These are phyloP conservation scores for Trametes punicea DNA, from an alignment of 768 basidiomycete genomes.

Conservation along the genomic window DNA sequence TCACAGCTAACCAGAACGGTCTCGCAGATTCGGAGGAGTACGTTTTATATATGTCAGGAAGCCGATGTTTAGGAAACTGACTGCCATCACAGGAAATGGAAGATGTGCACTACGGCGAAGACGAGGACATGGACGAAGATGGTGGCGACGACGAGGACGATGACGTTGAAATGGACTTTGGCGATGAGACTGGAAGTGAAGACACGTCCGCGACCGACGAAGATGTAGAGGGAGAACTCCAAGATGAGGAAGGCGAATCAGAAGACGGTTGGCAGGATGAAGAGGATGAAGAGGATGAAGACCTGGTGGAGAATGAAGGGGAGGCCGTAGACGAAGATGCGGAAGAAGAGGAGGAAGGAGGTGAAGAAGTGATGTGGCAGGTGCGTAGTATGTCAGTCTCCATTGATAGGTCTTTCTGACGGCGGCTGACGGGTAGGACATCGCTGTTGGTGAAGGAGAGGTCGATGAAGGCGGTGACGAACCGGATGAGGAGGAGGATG, in stretches of 20 bases:
- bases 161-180: slow-evolving; percentile 87
- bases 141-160: slow-evolving; percentile 78
- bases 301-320: slow-evolving; percentile 44
- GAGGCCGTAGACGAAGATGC: slow-evolving; percentile 35
- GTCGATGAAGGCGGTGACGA: slow-evolving; percentile 37
- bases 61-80: slow-evolving; percentile 1
- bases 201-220: slow-evolving; percentile 77
- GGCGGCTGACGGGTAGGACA: slow-evolving; percentile 26
- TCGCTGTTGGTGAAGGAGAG: slow-evolving; percentile 34
- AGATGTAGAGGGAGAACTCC: slow-evolving; percentile 65
- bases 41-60: slow-evolving; percentile 31
- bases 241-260: slow-evolving; percentile 56
- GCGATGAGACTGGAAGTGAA: slow-evolving; percentile 78
- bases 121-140: slow-evolving; percentile 79
- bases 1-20: neutral
- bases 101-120: slow-evolving; percentile 62
- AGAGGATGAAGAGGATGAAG: slow-evolving; percentile 71
- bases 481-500: slow-evolving; percentile 54
- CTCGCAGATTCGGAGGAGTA: slow-evolving; percentile 69
- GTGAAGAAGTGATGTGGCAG: slow-evolving; percentile 43
- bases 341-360: slow-evolving; percentile 34
- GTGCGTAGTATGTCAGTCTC: slow-evolving; percentile 22
- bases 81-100: slow-evolving; percentile 72
- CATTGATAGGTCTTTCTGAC: neutral
- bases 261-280: slow-evolving; percentile 62